Conservation (phyloP, 1,284 basidiomycete genomes). For the Ustilago xerochloae region DNA sequence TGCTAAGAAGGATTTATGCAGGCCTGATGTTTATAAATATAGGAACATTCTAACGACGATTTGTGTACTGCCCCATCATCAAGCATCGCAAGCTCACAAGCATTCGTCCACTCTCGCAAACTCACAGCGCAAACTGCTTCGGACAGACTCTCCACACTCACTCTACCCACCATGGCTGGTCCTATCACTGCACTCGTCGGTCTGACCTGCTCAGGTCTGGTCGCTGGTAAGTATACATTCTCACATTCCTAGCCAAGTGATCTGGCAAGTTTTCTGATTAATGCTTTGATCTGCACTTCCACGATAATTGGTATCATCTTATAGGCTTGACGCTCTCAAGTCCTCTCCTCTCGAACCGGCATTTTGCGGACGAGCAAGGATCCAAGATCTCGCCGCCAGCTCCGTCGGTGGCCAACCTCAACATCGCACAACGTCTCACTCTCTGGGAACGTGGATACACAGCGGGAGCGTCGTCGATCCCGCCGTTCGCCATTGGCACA, state of each 20-base stretch:
- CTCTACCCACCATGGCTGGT: slow-evolving; percentile 18
- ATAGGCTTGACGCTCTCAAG: slow-evolving; percentile 28
- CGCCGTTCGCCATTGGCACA: slow-evolving; percentile 13
- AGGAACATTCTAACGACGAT: too few species aligned
- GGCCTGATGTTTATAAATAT: too few species aligned
- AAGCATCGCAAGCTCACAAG: neutral
- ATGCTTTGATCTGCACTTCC: neutral
- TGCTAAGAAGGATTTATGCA: too few species aligned
- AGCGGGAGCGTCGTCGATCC: slow-evolving; percentile 22
- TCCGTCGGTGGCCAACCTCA: slow-evolving; percentile 23
- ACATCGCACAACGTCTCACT: slow-evolving; percentile 34
- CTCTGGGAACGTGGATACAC: slow-evolving; percentile 36
- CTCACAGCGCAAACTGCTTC: too few species aligned
- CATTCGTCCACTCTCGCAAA: too few species aligned
- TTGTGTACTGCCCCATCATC: too few species aligned
- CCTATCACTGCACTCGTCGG: slow-evolving; percentile 32
- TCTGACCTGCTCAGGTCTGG: slow-evolving; percentile 29
- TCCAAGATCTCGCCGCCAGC: slow-evolving; percentile 25
- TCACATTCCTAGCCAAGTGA: too few species aligned
- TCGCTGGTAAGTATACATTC: slow-evolving; percentile 16
- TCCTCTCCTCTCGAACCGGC: slow-evolving; percentile 30
- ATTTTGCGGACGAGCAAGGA: slow-evolving; percentile 34
- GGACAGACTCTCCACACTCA: too few species aligned
- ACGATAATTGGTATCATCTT: neutral
- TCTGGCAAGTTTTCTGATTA: neutral